Conservation (phyloP, 2,329 filamentous ascomycete genomes). For the Beauveria sp. region DNA sequence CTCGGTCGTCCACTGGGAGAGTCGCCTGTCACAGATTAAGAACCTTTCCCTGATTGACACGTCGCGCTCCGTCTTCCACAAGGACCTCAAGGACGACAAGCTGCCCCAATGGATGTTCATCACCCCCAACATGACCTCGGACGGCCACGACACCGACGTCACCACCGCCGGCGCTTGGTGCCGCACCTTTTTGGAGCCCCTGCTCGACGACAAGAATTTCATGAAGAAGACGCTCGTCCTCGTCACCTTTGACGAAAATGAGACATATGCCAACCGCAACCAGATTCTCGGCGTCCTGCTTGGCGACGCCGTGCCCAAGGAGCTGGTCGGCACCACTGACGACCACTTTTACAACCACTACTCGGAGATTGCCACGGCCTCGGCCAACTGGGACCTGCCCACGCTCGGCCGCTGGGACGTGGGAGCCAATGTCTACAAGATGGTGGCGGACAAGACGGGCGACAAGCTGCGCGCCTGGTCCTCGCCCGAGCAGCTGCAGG, state of each 20-base stretch:
- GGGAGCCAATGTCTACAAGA: conserved; percentile 59
- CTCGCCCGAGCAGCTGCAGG: conserved; percentile 25
- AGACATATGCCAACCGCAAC: conserved; percentile 61
- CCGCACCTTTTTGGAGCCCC: conserved; percentile 58
- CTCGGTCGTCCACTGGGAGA: conserved; percentile 48
- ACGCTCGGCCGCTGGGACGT: conserved; percentile 66
- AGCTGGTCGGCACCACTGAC: conserved; percentile 62
- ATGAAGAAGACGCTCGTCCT: conserved; percentile 69
- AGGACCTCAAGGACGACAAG: conserved; percentile 53
- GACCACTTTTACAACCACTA: conserved; percentile 66
- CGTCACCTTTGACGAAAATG: conserved; percentile 73
- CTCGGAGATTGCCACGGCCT: conserved; percentile 57
- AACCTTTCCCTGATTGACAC: conserved; percentile 45
- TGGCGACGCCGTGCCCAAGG: conserved; percentile 61
- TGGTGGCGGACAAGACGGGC: conserved; percentile 54
- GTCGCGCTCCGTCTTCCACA: conserved; percentile 50
- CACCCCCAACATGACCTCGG: conserved; percentile 67
- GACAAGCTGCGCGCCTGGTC: conserved; percentile 38
- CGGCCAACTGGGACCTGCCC: conserved; percentile 62
- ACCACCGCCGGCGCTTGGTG: conserved; percentile 63
- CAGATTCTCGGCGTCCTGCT: conserved; percentile 62
- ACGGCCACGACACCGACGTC: conserved; percentile 68
- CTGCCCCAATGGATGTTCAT: conserved; percentile 69
- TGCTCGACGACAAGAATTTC: conserved; percentile 62
- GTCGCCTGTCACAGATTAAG: conserved; percentile 63